Percentiles rank a stretch among this genome's conserved stretches.
Conservation (phyloP, 306 rosid species). For the Quercus gilva region DNA sequence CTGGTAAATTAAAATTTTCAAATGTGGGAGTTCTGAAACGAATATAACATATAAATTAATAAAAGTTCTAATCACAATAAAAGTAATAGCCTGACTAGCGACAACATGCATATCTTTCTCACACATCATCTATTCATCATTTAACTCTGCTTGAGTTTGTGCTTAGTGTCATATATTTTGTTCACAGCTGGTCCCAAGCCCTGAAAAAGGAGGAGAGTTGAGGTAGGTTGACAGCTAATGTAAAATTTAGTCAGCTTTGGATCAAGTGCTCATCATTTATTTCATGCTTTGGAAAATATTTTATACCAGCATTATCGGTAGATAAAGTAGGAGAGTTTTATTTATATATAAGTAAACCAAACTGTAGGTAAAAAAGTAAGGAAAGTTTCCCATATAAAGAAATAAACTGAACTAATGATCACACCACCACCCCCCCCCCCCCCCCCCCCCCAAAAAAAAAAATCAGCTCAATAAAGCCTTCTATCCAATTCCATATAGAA, state of each 20-base stretch:
- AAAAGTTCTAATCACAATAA: not conserved
- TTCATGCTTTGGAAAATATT: not conserved
- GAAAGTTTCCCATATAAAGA: not conserved
- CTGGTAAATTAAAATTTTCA: not conserved
- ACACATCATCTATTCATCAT: not conserved
- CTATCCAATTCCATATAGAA: not conserved
- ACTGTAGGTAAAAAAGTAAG: not conserved
- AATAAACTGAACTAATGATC: not conserved
- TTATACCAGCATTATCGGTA: not conserved
- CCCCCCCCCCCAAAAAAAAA: too few relatives aligned
- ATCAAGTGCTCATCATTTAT: too few relatives aligned
- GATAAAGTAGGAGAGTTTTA: too few relatives aligned
- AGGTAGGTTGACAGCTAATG: too few relatives aligned
- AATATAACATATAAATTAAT: not conserved
- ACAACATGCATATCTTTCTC: not conserved
- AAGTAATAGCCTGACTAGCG: not conserved
- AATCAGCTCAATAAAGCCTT: not conserved
- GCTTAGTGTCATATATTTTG: too few relatives aligned
- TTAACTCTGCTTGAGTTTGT: not conserved
- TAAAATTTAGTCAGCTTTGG: too few relatives aligned
- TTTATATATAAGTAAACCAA: too few relatives aligned
- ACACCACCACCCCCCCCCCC: too few relatives aligned
- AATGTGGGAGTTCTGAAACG: not conserved
- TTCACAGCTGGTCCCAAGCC: too few relatives aligned
- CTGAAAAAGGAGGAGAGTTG: too few relatives aligned